phyloP scores from a whole-genome alignment of 352 stramenopile genomes.

The Lagenidium sp. region DNA sequence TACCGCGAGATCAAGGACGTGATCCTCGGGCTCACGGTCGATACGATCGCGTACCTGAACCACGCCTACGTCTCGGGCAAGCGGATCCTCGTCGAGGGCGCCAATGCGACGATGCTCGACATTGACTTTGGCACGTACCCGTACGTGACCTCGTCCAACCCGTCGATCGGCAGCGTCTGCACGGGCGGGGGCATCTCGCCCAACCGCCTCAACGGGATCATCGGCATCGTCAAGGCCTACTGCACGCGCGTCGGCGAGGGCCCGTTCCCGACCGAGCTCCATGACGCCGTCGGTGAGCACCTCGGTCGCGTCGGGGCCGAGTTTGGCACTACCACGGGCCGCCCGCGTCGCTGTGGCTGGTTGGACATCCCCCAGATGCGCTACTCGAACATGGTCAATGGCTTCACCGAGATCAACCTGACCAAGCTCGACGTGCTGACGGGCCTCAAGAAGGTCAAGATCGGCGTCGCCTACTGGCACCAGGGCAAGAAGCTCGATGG shows the following conservation, averaged over 20 bases:
- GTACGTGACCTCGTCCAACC: conserved; percentile 98
- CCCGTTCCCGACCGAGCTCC: conserved; percentile 98
- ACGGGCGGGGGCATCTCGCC: conserved; percentile 95
- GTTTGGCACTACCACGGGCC: conserved; percentile 97
- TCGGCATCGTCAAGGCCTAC: conserved; percentile 99
- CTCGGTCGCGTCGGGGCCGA: conserved; percentile 91
- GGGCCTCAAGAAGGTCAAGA: conserved; percentile 93
- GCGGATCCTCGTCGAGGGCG: conserved; percentile 97
- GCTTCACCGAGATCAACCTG: conserved; percentile 97
- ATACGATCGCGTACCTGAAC: conserved; percentile 97
- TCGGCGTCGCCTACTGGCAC: conserved; percentile 94
- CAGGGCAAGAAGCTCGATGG: conserved; percentile 90
- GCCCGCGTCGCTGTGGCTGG: conserved; percentile 97
- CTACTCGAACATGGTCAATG: conserved; percentile 92
- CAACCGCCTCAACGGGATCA: conserved; percentile 89
- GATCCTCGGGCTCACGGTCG: conserved; percentile 86
- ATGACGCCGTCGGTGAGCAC: conserved; percentile 88
- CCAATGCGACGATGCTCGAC: conserved; percentile 99
- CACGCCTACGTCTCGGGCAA: conserved; percentile 93
- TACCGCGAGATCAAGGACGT: conserved; percentile 75
- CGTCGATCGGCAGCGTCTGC: conserved; percentile 95
- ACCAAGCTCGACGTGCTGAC: conserved; percentile 99
- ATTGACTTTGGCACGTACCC: conserved; percentile 99
- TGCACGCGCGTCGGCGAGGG: conserved; percentile 98
- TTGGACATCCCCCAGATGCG: conserved; percentile 96